Evolutionary conservation across 2,329 filamentous ascomycete species (phyloP).

Genomic region (Escovopsis sp.): DNA sequence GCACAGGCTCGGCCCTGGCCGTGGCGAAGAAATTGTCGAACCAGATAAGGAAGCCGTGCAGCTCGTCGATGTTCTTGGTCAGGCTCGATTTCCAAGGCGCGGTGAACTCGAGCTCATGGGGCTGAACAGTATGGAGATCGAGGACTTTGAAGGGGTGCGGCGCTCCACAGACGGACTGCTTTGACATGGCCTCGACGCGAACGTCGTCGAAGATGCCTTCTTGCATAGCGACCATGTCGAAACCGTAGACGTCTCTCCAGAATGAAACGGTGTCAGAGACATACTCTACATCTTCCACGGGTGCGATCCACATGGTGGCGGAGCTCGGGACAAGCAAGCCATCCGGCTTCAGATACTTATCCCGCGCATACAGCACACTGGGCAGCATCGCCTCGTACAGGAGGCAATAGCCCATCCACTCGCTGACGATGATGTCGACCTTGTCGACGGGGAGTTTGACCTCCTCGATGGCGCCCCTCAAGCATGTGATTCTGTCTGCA

Average conservation of each 20-base stretch:
- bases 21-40: conserved; percentile 87
- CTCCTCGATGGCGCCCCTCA: conserved; percentile 80
- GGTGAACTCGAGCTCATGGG: conserved; percentile 62
- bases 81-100: conserved; percentile 50
- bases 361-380: conserved; percentile 75
- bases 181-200: conserved; percentile 59
- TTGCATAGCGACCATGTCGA: conserved; percentile 87
- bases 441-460: conserved; percentile 61
- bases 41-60: conserved; percentile 88
- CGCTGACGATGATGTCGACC: conserved; percentile 89
- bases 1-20: conserved; percentile 35
- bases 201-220: conserved; percentile 67
- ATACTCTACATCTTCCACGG: conserved; percentile 64
- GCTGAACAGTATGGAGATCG: conserved; percentile 57
- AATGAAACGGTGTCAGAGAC: conserved; percentile 65
- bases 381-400: conserved; percentile 95
- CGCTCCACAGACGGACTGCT: conserved; percentile 41
- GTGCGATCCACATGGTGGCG: conserved; percentile 68
- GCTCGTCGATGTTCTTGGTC: conserved; percentile 43
- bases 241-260: conserved; percentile 89
- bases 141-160: conserved; percentile 57
- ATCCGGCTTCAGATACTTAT: conserved; percentile 66
- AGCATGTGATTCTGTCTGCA: conserved; percentile 56
- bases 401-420: conserved; percentile 96
- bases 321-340: conserved; percentile 81